Base-by-base conservation (phyloP, 2,329 filamentous ascomycete genomes). In the Pseudodiploospora longispora region DNA sequence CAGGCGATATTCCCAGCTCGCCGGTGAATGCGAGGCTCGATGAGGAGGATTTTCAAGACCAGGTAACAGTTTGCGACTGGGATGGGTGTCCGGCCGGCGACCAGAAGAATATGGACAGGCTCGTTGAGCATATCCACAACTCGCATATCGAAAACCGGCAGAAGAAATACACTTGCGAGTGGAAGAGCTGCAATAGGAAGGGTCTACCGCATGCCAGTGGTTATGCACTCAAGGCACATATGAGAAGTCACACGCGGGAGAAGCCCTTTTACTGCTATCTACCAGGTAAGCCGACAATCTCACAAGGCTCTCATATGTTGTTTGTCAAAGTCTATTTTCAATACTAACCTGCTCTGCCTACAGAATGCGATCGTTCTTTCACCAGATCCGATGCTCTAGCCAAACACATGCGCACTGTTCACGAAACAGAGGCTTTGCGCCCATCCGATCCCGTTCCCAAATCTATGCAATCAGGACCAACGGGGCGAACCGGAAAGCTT, bases 161-260 rank as follows among this genome's bases (percentile, higher is more conserved):
- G 68, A 95, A 95, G 68, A 95, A 93, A 64, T 97, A 97, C 63
- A 89, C 87, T n/a, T 98, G 93, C 67, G 91, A 97, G 67, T 98
- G 93, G 93, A 80, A 78, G 47, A 91, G 91, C 53, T 98, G 93
- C 63, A 76, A 75, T 42, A 72, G 90, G 49, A 97, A 95, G 69
- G 88, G 89, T 47, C 81, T 93, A 65, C 82, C 87, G 12, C 93
- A 98, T 66, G 91, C 91, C 1, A 95, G 89, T 58, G 93, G 88
- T 3, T 98, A 98, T 67, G 93, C 93, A 4, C 70, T 98, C 51
- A 90, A 95, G 63, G 93, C 93, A 7, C 93, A 98, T 60, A 95
- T 98, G 90, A 77, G 93, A 55, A 96, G 90, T 61, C 93, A 98
- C 63, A 98, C 93, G 2, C 80, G 93, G 59, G 93, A 98, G 73